phyloP scores from a whole-genome alignment of 768 basidiomycete species.

The Tylopilus plumbeoviolaceoides region DNA sequence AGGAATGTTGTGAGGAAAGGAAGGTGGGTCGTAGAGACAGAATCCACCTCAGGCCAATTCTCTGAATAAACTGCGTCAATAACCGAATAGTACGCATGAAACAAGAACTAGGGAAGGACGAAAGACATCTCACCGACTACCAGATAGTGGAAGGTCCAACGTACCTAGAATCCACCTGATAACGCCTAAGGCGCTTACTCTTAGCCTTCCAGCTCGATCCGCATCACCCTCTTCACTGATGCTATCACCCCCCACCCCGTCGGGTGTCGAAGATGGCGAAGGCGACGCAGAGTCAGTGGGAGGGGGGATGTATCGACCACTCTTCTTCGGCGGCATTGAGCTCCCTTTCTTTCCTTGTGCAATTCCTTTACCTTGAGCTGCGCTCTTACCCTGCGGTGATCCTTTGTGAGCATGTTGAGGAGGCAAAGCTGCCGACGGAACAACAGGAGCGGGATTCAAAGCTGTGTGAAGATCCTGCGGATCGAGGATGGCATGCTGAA shows the following conservation, averaged over 20 bases:
- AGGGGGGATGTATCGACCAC: slow-evolving; percentile 30
- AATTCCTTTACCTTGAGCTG: slow-evolving; percentile 4
- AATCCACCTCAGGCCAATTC: slow-evolving; percentile 9
- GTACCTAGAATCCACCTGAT: slow-evolving; percentile 60
- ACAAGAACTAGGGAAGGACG: not conserved
- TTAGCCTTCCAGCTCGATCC: slow-evolving; percentile 67
- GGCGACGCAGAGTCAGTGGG: slow-evolving; percentile 31
- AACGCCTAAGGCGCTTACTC: slow-evolving; percentile 65
- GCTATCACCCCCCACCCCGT: slow-evolving; percentile 24
- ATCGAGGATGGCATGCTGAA: slow-evolving; percentile 54
- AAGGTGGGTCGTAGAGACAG: slow-evolving; percentile 1
- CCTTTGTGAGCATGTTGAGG: slow-evolving; percentile 4
- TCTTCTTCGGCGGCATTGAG: slow-evolving; percentile 24
- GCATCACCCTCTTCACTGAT: slow-evolving; percentile 58
- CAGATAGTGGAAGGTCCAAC: slow-evolving; percentile 21
- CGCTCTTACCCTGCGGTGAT: slow-evolving; percentile 5
- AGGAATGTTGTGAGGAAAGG: slow-evolving; percentile 5
- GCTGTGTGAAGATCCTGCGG: slow-evolving; percentile 54
- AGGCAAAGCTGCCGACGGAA: slow-evolving; percentile 15
- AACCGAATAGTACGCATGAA: not conserved
- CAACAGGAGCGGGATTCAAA: slow-evolving; percentile 62
- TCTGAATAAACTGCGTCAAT: slow-evolving; percentile 12
- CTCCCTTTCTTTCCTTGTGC: slow-evolving; percentile 20
- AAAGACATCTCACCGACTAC: not conserved
- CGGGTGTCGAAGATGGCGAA: slow-evolving; percentile 16